Percentiles rank a stretch among this genome's conserved stretches.
phyloP scores from a whole-genome alignment of 345 rosid genomes.

The Salix exigua region DNA sequence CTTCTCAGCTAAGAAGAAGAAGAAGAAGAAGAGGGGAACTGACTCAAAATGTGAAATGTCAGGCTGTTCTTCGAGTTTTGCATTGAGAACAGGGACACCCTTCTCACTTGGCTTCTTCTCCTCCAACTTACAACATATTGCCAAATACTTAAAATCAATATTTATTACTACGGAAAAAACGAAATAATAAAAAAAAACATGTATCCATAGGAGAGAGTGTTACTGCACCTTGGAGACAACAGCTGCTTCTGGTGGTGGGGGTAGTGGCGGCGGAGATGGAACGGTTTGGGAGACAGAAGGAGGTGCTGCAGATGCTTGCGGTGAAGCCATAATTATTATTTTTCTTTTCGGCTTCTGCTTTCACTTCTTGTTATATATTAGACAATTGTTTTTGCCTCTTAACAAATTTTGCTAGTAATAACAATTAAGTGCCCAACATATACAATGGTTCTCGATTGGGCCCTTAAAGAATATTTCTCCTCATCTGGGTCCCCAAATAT shows the following conservation, averaged over 20 bases:
- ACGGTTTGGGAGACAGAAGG: conserved; percentile 9
- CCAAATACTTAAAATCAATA: background rate
- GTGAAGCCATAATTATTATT: background rate
- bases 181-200: too few species aligned
- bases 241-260: background rate
- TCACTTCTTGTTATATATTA: background rate
- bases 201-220: too few species aligned
- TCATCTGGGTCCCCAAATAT: background rate
- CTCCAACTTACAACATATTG: background rate
- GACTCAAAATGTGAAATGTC: conserved; percentile 11
- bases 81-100: background rate
- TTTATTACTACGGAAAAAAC: too few species aligned
- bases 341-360: background rate
- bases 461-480: background rate
- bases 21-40: background rate
- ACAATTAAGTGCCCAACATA: background rate
- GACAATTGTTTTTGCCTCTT: too few species aligned
- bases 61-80: background rate
- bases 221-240: background rate
- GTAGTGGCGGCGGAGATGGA: background rate
- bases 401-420: too few species aligned
- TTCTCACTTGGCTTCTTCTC: background rate
- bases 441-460: background rate
- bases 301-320: background rate
- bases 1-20: background rate